phyloP scores from a whole-genome alignment of 805 yeast species.

The Wickerhamomyces strasburgensis region DNA sequence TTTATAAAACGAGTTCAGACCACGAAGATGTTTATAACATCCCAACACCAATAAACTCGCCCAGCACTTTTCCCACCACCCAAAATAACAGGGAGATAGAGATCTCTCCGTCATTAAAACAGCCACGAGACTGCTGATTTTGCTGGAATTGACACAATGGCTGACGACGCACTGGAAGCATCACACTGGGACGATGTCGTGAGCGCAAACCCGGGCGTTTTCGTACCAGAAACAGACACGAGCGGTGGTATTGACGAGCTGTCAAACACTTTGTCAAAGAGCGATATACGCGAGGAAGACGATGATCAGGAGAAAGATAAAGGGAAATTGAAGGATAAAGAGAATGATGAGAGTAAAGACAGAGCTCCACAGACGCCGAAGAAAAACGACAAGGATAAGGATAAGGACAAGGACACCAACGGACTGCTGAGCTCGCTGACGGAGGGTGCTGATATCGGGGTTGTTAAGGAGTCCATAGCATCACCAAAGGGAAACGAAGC shows the following conservation, averaged over 20 bases:
- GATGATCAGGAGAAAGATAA: constrained; percentile 8
- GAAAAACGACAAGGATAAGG: constrained; percentile 4
- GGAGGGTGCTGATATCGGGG: constrained; percentile 28
- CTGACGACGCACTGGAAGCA: constrained; percentile 43
- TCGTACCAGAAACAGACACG: constrained; percentile 4
- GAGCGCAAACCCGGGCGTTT: constrained; percentile 29
- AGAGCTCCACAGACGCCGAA: constrained; percentile 1
- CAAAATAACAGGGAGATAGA: no score
- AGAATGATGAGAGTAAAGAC: constrained; percentile 2
- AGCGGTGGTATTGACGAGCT: constrained; percentile 19
- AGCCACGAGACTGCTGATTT: no score
- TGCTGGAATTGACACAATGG: constrained; percentile 7
- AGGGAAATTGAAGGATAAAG: constrained; percentile 1
- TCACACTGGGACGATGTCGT: constrained; percentile 60
- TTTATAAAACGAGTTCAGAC: no score
- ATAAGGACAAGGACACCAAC: constrained; percentile 12
- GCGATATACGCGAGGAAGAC: constrained; percentile 7
- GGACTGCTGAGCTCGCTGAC: constrained; percentile 41
- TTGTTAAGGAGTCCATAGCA: constrained; percentile 11
- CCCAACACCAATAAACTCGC: no score
- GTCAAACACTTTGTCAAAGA: constrained; percentile 15
- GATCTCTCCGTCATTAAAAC: no score
- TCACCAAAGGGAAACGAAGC: constrained; percentile 30
- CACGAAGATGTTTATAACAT: not conserved
- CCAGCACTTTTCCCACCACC: no score